Percentiles rank a stretch among this genome's conserved stretches.
Evolutionary conservation across 2,329 filamentous ascomycete species (phyloP).

Genomic region (Aspergillus aculeatinus): DNA sequence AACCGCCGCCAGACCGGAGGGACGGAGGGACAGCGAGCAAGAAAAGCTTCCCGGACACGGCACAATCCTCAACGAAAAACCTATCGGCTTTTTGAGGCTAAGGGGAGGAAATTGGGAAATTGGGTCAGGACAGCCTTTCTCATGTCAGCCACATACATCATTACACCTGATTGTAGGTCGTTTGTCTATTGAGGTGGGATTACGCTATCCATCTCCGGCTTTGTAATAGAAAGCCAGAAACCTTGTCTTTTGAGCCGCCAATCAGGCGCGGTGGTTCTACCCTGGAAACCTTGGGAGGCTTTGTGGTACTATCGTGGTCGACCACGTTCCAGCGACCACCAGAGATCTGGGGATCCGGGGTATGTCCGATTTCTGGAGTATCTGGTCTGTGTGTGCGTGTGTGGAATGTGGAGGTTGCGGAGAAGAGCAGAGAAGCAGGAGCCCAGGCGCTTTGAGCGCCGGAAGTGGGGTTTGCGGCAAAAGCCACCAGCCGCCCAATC

Average conservation of each 20-base stretch:
- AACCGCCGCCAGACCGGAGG: background rate
- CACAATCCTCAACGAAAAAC: too few species aligned
- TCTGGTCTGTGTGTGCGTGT: background rate
- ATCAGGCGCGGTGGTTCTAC: background rate
- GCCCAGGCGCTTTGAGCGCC: background rate
- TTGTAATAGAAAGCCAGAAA: background rate
- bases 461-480: background rate
- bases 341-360: background rate
- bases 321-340: background rate
- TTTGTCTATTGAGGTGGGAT: background rate
- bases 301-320: background rate
- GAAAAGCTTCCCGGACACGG: background rate
- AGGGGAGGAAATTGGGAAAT: too few species aligned
- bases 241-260: background rate
- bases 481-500: background rate
- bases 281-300: background rate
- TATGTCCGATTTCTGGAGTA: background rate
- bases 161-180: background rate
- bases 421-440: background rate
- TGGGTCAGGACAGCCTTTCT: background rate
- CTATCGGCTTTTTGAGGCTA: too few species aligned
- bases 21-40: too few species aligned
- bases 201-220: background rate
- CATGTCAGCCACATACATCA: background rate
- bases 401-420: background rate